Conservation (phyloP, 1,139 yeast genomes). For the Suhomyces atakaporum region DNA sequence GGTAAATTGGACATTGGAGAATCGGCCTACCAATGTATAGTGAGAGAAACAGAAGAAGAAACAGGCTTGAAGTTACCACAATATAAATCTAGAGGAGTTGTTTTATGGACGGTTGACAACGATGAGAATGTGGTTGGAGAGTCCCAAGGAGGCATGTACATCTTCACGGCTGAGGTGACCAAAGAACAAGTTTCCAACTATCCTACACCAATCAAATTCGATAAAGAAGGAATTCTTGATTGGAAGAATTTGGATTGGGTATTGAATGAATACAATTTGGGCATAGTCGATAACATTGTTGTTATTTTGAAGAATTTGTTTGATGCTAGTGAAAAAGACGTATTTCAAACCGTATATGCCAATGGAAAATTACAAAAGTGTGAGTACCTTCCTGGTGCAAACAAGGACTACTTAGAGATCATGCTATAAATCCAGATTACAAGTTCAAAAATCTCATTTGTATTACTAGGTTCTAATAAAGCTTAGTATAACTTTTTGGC, state of each 20-base stretch:
- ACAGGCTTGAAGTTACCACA: conserved; percentile 37
- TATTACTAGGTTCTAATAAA: too few species aligned
- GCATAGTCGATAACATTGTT: conserved; percentile 45
- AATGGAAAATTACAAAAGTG: conserved; percentile 20
- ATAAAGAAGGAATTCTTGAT: conserved; percentile 48
- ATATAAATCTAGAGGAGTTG: conserved; percentile 37
- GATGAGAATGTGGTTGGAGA: conserved; percentile 12
- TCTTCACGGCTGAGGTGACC: conserved; percentile 42
- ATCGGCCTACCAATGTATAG: conserved; percentile 41
- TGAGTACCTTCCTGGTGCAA: conserved; percentile 20
- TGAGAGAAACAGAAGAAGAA: conserved; percentile 48
- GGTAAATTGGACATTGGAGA: conserved; percentile 45
- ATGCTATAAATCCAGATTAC: too few species aligned
- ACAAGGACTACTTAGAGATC: conserved; percentile 12
- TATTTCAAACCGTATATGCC: conserved; percentile 25
- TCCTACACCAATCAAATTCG: conserved; percentile 23
- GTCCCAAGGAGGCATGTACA: conserved; percentile 42
- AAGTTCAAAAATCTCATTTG: too few species aligned
- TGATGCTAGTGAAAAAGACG: conserved; percentile 23
- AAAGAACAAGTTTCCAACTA: conserved; percentile 28
- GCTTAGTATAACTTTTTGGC: conserved; percentile 11
- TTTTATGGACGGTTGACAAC: conserved; percentile 37
- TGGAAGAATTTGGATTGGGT: conserved; percentile 48
- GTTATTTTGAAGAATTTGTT: conserved; percentile 32
- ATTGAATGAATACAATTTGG: conserved; percentile 39